Conservation (phyloP, 176 grass and related monocot species). For the Aechmea fasciata region DNA sequence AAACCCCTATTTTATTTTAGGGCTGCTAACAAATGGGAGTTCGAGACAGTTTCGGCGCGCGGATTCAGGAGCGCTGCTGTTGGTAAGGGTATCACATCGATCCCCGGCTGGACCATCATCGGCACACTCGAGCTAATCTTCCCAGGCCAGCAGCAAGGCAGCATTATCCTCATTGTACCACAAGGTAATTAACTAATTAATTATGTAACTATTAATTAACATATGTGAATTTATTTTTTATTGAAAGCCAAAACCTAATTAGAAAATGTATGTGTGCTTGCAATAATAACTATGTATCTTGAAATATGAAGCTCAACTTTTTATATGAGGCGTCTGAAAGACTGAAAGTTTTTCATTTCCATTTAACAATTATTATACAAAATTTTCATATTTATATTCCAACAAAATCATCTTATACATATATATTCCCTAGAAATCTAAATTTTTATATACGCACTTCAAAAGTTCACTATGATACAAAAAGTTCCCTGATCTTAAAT, state of each 20-base stretch:
- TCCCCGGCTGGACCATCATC: slow-evolving; percentile 74
- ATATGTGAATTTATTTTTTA: no score
- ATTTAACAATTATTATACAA: neutral
- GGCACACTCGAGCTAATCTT: slow-evolving; percentile 86
- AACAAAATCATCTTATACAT: no score
- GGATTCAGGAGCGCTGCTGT: slow-evolving; percentile 55
- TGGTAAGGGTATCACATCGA: slow-evolving; percentile 48
- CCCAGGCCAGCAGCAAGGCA: slow-evolving; percentile 74
- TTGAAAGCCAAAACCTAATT: no score
- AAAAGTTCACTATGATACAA: no score
- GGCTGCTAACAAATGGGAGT: slow-evolving; percentile 78
- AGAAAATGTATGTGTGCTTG: no score
- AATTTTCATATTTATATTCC: no score
- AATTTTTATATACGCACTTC: no score
- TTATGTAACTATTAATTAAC: no score
- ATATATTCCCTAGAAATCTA: no score
- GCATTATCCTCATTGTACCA: slow-evolving; percentile 97
- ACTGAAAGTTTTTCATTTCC: neutral
- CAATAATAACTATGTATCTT: no score
- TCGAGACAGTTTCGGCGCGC: slow-evolving; percentile 53
- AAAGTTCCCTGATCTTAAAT: no score
- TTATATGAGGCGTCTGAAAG: neutral
- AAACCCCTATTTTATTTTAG: slow-evolving; percentile 9
- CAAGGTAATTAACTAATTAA: slow-evolving; percentile 39
- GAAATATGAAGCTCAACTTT: no score